phyloP scores from a whole-genome alignment of 306 rosid species.

The Ormosia semicastrata region DNA sequence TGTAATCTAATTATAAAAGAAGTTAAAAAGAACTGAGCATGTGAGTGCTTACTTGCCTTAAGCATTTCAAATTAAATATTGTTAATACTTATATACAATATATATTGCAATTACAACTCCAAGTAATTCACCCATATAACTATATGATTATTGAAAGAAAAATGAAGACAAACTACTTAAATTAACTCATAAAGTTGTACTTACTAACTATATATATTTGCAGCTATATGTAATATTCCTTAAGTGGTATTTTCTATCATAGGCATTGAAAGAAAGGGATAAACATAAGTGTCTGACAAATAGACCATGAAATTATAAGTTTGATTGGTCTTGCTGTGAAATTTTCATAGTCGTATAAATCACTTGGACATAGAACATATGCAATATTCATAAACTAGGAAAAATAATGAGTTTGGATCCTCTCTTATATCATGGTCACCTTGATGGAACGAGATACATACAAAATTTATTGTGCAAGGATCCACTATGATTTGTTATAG shows the following conservation, averaged over 20 bases:
- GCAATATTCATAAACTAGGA: background rate
- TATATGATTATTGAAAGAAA: background rate
- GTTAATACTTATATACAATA: background rate
- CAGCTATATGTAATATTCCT: background rate
- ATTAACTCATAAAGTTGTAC: background rate
- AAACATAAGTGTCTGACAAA: background rate
- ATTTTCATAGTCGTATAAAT: background rate
- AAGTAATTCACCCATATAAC: background rate
- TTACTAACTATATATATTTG: background rate
- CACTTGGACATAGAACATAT: background rate
- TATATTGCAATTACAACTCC: background rate
- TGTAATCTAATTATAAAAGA: background rate
- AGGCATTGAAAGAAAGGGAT: background rate
- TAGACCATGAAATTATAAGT: background rate
- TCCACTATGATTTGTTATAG: too few species aligned
- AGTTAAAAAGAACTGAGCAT: background rate
- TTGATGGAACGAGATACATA: too few species aligned
- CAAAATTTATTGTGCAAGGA: too few species aligned
- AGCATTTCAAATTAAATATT: background rate
- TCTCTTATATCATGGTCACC: too few species aligned
- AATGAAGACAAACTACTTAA: background rate
- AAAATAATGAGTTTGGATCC: background rate
- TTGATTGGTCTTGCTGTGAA: background rate
- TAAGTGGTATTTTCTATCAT: background rate
- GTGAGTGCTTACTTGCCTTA: background rate